These are phyloP conservation scores for Hygrophorus pudorinus DNA, from an alignment of 768 basidiomycete genomes.

Conservation along the genomic window DNA sequence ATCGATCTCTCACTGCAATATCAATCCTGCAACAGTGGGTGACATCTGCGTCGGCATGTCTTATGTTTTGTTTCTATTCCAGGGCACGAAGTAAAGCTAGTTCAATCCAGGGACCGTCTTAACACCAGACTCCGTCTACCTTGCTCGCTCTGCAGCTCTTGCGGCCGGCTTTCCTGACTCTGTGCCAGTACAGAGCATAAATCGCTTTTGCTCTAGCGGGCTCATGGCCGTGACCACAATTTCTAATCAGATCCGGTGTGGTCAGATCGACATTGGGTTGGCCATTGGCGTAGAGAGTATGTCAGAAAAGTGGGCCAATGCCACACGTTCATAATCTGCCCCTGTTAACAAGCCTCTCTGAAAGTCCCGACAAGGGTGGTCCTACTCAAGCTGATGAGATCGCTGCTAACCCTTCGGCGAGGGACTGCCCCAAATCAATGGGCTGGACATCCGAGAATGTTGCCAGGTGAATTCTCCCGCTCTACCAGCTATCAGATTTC, in stretches of 20 bases:
- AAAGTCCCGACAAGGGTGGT: slow-evolving; percentile 55
- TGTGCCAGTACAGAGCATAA: slow-evolving; percentile 64
- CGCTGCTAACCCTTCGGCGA: slow-evolving; percentile 41
- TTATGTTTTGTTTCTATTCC: too few relatives aligned
- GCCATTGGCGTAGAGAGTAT: slow-evolving; percentile 84
- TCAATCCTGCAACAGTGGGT: slow-evolving; percentile 57
- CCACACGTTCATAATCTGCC: not conserved
- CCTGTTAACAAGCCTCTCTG: not conserved
- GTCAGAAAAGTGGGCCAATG: slow-evolving; percentile 52
- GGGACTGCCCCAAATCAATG: slow-evolving; percentile 64
- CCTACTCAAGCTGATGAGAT: slow-evolving; percentile 55
- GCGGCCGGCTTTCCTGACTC: slow-evolving; percentile 76
- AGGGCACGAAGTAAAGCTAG: too few relatives aligned
- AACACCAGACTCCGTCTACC: slow-evolving; percentile 53
- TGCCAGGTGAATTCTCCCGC: slow-evolving; percentile 24
- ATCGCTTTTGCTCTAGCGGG: slow-evolving; percentile 77
- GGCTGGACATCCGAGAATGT: slow-evolving; percentile 90
- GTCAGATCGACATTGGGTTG: slow-evolving; percentile 75
- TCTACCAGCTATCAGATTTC: too few relatives aligned
- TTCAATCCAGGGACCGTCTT: slow-evolving; percentile 37
- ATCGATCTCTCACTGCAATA: slow-evolving; percentile 42
- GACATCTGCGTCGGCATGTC: slow-evolving; percentile 64
- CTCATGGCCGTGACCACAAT: slow-evolving; percentile 78
- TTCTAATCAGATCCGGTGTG: slow-evolving; percentile 63
- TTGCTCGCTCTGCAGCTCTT: slow-evolving; percentile 63